These are phyloP conservation scores for Xylariaceae sp. DNA, from an alignment of 2,329 filamentous ascomycete genomes.

Conservation along the genomic window DNA sequence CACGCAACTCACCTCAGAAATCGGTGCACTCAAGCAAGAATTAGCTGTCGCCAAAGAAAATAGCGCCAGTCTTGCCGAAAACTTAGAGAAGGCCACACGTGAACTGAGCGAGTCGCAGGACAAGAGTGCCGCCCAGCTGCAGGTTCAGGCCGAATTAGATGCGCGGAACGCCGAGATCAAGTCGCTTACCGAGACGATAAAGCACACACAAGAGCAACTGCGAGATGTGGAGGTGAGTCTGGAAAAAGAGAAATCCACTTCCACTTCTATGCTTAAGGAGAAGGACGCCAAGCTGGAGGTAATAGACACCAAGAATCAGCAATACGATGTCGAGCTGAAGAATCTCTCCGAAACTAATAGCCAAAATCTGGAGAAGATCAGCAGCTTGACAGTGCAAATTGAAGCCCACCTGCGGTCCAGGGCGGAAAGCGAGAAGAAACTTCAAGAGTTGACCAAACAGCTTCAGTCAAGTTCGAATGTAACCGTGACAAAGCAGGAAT, in stretches of 20 bases:
- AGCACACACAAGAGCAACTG: constrained; percentile 52
- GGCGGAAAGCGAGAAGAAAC: constrained; percentile 49
- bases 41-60: constrained; percentile 75
- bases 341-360: too few species aligned
- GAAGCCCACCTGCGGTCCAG: constrained; percentile 42
- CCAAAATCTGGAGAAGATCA: too few species aligned
- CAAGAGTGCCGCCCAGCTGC: constrained; percentile 48
- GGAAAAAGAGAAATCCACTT: constrained; percentile 38
- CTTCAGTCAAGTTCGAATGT: constrained; percentile 34
- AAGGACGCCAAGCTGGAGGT: constrained; percentile 39
- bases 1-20: constrained; percentile 71
- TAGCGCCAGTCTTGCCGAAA: constrained; percentile 67
- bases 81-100: constrained; percentile 71
- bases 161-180: constrained; percentile 56
- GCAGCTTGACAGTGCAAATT: constrained; percentile 37
- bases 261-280: constrained; percentile 32
- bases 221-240: constrained; percentile 51
- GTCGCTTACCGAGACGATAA: constrained; percentile 56
- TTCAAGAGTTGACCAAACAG: constrained; percentile 50
- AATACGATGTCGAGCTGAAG: constrained; percentile 45
- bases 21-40: constrained; percentile 72
- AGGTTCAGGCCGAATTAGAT: constrained; percentile 58
- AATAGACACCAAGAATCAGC: constrained; percentile 33
- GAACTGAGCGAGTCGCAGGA: constrained; percentile 62
- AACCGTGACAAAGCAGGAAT: constrained; percentile 32